These are phyloP conservation scores for Hura crepitans DNA, from an alignment of 441 rosid genomes.

Conservation along the genomic window DNA sequence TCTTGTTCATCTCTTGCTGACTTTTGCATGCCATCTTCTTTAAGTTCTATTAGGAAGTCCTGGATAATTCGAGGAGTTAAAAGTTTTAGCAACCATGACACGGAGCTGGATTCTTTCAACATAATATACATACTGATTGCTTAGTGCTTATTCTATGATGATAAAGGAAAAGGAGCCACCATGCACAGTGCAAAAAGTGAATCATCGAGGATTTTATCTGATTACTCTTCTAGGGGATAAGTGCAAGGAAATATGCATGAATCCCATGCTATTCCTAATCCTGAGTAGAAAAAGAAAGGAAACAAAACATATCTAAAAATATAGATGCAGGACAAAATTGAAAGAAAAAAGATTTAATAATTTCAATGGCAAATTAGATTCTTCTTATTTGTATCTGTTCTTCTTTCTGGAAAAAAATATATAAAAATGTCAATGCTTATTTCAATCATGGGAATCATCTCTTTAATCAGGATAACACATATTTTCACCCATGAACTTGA, in stretches of 20 bases:
- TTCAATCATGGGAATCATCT: too few relatives aligned
- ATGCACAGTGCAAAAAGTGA: background rate
- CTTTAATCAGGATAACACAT: too few relatives aligned
- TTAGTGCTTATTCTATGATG: too few relatives aligned
- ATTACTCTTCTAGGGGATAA: background rate
- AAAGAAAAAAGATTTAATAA: background rate
- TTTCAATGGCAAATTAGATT: background rate
- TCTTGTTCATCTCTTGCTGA: conserved; percentile 45
- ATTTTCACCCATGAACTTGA: too few relatives aligned
- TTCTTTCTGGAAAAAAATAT: too few relatives aligned
- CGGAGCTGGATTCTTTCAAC: background rate
- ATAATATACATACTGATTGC: background rate
- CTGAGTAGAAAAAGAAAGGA: background rate
- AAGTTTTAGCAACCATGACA: conserved; percentile 1
- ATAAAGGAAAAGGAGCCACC: background rate
- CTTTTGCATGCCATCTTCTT: conserved; percentile 37
- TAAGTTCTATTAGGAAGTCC: conserved; percentile 43
- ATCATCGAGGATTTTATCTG: background rate
- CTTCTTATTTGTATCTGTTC: too few relatives aligned
- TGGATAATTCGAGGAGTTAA: conserved; percentile 25
- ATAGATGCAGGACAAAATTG: background rate
- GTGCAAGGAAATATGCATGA: background rate
- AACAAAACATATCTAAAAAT: too few relatives aligned
- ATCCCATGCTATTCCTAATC: background rate
- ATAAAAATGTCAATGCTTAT: too few relatives aligned